Conservation (phyloP, 768 basidiomycete species). For the Hygrophorus russula region DNA sequence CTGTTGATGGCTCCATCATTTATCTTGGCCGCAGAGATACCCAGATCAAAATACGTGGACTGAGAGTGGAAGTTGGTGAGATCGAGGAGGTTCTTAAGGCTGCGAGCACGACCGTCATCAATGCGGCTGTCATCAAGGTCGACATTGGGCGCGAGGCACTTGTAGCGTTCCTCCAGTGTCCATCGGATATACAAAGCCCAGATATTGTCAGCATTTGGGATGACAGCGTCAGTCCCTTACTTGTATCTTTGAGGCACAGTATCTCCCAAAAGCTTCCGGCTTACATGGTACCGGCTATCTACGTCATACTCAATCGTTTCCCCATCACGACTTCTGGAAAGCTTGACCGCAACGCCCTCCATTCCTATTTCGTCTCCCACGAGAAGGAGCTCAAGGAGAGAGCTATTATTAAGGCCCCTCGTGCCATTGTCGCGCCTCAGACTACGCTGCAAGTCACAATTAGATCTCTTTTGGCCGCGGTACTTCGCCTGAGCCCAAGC, state of each 20-base stretch:
- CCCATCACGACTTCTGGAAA: not conserved
- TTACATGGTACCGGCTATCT: not conserved
- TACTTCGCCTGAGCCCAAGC: not conserved
- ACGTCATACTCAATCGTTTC: not conserved
- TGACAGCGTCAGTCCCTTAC: not conserved
- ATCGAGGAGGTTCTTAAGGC: conserved; percentile 1
- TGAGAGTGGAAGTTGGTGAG: not conserved
- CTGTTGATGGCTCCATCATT: conserved; percentile 1
- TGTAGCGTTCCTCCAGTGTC: not conserved
- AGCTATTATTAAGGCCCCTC: no score
- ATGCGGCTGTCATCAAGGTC: conserved; percentile 1
- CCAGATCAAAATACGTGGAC: conserved; percentile 2
- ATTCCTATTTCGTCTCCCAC: not conserved
- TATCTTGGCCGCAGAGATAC: conserved; percentile 1
- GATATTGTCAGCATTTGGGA: not conserved
- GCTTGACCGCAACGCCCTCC: not conserved
- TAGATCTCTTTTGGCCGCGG: not conserved
- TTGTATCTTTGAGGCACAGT: not conserved
- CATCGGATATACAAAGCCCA: not conserved
- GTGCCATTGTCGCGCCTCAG: not conserved
- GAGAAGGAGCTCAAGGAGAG: no score
- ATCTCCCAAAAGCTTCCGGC: not conserved
- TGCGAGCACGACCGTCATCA: not conserved
- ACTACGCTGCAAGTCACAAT: no score
- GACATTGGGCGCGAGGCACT: not conserved